Percentiles rank a stretch among this genome's conserved stretches.
Evolutionary conservation across 2,329 filamentous ascomycete genomes (phyloP).

Genomic region (Fusarium burgessii): DNA sequence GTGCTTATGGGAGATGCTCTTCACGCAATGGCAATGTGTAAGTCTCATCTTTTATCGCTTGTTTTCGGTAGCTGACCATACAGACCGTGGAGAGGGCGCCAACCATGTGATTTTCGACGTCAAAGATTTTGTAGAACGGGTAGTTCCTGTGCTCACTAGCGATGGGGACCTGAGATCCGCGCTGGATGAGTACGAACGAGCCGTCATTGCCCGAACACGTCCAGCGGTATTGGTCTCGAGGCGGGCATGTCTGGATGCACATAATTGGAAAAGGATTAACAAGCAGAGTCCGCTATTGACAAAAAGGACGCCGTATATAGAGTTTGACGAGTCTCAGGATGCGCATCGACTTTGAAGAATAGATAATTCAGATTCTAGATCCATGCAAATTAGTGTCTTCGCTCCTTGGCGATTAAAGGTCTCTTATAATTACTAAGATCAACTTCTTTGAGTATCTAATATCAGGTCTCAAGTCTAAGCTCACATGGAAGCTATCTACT

Average conservation of each 20-base stretch:
- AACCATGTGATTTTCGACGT: slow-evolving; percentile 69
- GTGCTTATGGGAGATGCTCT: slow-evolving; percentile 66
- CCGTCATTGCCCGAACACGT: slow-evolving; percentile 57
- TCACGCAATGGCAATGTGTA: slow-evolving; percentile 72
- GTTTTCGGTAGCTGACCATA: rapidly evolving
- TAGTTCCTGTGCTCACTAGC: slow-evolving; percentile 38
- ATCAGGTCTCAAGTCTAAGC: no score
- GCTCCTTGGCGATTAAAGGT: no score
- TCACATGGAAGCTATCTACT: no score
- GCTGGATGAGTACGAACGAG: slow-evolving; percentile 58
- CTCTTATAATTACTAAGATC: no score
- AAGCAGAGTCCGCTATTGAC: slow-evolving; percentile 54
- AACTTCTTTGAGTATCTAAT: no score
- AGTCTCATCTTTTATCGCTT: slow-evolving; percentile 28
- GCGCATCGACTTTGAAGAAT: not conserved
- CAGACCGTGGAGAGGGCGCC: slow-evolving; percentile 68
- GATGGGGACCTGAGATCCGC: slow-evolving; percentile 40
- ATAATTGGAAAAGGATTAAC: slow-evolving; percentile 60
- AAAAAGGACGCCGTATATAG: slow-evolving; percentile 50
- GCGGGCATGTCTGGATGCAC: slow-evolving; percentile 66
- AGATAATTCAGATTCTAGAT: no score
- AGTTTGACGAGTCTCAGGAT: not conserved
- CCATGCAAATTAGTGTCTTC: no score
- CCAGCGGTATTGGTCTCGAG: slow-evolving; percentile 63
- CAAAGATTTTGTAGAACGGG: slow-evolving; percentile 55